Conservation (phyloP, 306 rosid genomes). For the Lotus japonicus region DNA sequence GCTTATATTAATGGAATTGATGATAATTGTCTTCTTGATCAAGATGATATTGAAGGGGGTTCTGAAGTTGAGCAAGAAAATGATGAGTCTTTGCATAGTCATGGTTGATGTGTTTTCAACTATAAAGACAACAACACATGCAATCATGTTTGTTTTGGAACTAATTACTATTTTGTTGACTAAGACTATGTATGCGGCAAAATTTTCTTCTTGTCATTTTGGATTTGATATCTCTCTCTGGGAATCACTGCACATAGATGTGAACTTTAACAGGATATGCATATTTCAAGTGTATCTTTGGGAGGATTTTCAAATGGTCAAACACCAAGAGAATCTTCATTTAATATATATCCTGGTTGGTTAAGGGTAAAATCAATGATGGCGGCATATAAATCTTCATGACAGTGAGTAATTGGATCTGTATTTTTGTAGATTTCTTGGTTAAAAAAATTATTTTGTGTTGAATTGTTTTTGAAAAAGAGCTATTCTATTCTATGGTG, state of each 20-base stretch:
- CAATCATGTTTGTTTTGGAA: slow-evolving; percentile 15
- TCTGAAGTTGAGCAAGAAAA: slow-evolving; percentile 64
- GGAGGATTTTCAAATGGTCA: neutral
- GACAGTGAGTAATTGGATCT: too few species aligned
- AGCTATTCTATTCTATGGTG: too few species aligned
- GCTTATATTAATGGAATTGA: slow-evolving; percentile 58
- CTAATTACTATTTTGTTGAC: slow-evolving; percentile 15
- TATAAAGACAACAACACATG: neutral
- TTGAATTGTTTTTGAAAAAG: too few species aligned
- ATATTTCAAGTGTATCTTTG: neutral
- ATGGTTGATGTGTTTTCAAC: slow-evolving; percentile 5
- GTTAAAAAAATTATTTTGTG: too few species aligned
- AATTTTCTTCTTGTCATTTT: neutral
- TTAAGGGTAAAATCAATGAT: too few species aligned
- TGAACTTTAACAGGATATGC: neutral
- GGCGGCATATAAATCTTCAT: too few species aligned
- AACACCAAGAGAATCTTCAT: neutral
- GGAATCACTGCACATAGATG: neutral
- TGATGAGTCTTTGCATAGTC: slow-evolving; percentile 26
- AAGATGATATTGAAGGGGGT: slow-evolving; percentile 48
- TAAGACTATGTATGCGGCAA: neutral
- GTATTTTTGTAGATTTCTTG: too few species aligned
- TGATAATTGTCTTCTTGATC: slow-evolving; percentile 47
- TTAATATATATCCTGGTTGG: neutral
- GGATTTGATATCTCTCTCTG: neutral